Base-by-base conservation (phyloP, 257 asterid species). In the Solanum pimpinellifolium region DNA sequence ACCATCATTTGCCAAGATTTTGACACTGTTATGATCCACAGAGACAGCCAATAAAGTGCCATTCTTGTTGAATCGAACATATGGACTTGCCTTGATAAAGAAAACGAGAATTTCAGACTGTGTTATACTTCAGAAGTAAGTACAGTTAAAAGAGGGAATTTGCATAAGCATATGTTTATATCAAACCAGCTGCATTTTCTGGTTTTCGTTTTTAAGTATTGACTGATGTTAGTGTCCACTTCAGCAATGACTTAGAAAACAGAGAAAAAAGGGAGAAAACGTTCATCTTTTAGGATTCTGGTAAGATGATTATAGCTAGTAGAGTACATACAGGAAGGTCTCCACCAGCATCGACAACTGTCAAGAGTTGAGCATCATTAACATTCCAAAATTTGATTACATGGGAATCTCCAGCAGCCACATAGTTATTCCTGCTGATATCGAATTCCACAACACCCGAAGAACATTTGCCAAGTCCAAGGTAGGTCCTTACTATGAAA, bases 311-410 rank as follows among this genome's bases (percentile, higher is more conserved):
- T 27, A 44, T 46, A 78, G 84, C 25, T 46, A 78, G 44, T 59
- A 46, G 84, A 83, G 87, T 85, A 85, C 92, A 56, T 93, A 95
- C 98, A 8, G 93, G 91, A 87, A 93, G 88, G 84, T 90, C 91
- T 88, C 98, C 98, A 69, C 89, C 95, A 21, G 93, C 97, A 87
- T 93, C 93, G 80, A 93, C 60, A 69, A 81, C 90, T 35, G 91
- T 90, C 88, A 92, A 86, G 15, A 90, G 49, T 69, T 93, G 91
- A 75, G 52, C 73, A 75, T 65, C 86, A 88, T 93, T 94, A 75
- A 93, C 81, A 70, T 95, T 92, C 98, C 98, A 95, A 77, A 95
- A 86, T 87, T 95, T 95, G 89, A 95, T 92, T 84, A 87, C 82
- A 83, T 92, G 93, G 52, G 90, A 92, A 85, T 95, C 98, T 25